These are phyloP conservation scores for Laburnicola sp. DNA, from an alignment of 2,329 filamentous ascomycete species.

Conservation along the genomic window DNA sequence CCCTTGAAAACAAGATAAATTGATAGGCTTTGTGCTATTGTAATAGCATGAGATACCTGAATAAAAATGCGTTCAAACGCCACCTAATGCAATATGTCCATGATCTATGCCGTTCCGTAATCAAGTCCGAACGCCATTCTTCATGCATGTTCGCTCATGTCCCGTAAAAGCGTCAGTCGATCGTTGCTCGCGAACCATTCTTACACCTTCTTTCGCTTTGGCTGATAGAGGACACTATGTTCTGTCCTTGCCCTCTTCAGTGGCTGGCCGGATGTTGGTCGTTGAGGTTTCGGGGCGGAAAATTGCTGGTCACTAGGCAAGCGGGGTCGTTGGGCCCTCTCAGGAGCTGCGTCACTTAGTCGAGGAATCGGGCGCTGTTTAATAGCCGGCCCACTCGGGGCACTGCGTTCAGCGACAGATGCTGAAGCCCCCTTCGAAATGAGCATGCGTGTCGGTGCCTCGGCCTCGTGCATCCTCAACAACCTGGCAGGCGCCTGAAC, in stretches of 20 bases:
- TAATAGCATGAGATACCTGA: not conserved
- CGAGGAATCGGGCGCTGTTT: conserved; percentile 26
- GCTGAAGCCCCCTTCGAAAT: conserved; percentile 32
- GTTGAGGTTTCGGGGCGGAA: conserved; percentile 27
- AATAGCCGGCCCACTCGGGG: conserved; percentile 24
- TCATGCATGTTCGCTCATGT: not conserved
- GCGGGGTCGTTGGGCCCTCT: conserved; percentile 23
- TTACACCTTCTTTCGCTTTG: conserved; percentile 14
- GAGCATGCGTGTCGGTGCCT: conserved; percentile 28
- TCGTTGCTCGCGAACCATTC: not conserved
- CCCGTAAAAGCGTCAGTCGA: not conserved
- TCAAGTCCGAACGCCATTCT: not conserved
- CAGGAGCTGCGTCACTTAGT: conserved; percentile 9
- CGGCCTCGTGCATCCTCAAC: conserved; percentile 35
- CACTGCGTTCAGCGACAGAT: conserved; percentile 16
- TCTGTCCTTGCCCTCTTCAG: conserved; percentile 13
- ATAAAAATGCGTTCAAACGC: not conserved
- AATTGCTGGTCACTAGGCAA: conserved; percentile 37
- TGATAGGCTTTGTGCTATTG: not conserved
- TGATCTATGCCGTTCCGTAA: not conserved
- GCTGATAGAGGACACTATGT: conserved; percentile 10
- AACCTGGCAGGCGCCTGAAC: conserved; percentile 35
- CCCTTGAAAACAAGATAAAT: not conserved
- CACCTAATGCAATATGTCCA: not conserved
- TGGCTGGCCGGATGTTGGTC: conserved; percentile 10